Base-by-base conservation (phyloP, 257 asterid species). In the Primulina eburnea region DNA sequence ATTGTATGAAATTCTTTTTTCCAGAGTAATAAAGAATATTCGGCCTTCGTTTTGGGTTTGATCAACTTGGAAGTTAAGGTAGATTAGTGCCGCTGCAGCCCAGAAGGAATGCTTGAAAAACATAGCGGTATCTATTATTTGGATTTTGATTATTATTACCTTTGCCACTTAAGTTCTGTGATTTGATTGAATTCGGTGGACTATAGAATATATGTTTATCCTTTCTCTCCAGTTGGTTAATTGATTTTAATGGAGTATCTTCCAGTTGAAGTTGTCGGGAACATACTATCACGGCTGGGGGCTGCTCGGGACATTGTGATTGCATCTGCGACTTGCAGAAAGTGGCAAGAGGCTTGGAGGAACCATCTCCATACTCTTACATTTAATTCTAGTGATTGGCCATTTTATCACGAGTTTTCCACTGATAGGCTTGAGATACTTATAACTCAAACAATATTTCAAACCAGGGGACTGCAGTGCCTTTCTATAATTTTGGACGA, bases 221-320 rank as follows among this genome's bases (percentile, higher is more conserved):
- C 24, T 53, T 6, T 33, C 37, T 43, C 18, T 43, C 68, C 33
- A 56, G 71, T 69, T 60, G 33, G 72, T 79, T 30, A 34, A 32
- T 78, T 65, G 74, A 67, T 69, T 71, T 26, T 60, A 18, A 92
- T 92, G 97, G 95, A 92, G 77, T 65, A 72, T 79, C 92, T 92
- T 80, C 97, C 97, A 2, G 96, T 91, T 73, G 95, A 91, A 89
- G 96, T 91, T 35, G 83, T 91, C 64, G 97, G 97, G 53, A 92
- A 89, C 81, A 87, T 92, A 74, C 80, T 92, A 17, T 87, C 96
- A 32, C 79, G 82, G 40, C 87, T 92, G 2, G 96, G 87, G 70
- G 90, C 96, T 62, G 97, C 97, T 4, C 85, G 95, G 2, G 96
- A 92, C 64, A 86, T 89, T 47, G 90, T 92, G 63, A 82, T 89